phyloP scores from a whole-genome alignment of 176 grass and related monocot genomes.

The Metroxylon sagu region DNA sequence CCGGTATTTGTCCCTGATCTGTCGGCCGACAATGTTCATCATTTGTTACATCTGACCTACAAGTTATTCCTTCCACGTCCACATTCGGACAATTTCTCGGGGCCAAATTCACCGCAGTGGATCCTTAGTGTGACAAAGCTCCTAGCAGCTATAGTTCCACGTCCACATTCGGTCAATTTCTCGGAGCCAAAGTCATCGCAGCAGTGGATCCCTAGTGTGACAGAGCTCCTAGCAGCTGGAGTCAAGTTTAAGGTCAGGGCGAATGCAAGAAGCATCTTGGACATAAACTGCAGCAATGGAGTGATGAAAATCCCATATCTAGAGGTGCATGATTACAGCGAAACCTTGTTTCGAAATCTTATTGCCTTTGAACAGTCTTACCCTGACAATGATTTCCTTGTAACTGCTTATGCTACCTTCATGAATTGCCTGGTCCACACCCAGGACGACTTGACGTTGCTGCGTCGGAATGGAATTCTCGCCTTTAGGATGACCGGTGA shows the following conservation, averaged over 20 bases:
- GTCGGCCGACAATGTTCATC: neutral
- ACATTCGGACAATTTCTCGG: too few species aligned
- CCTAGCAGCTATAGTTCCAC: neutral
- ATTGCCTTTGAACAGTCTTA: slow-evolving; percentile 19
- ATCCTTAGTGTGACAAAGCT: slow-evolving; percentile 1
- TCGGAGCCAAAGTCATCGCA: slow-evolving; percentile 9
- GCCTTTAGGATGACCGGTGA: too few species aligned
- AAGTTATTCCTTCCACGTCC: neutral
- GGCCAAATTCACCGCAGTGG: neutral
- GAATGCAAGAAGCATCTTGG: slow-evolving; percentile 6
- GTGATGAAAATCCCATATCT: slow-evolving; percentile 13
- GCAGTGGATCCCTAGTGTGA: neutral
- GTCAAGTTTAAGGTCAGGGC: slow-evolving; percentile 4
- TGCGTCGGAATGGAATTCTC: too few species aligned
- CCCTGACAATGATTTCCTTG: neutral
- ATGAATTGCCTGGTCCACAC: slow-evolving; percentile 11
- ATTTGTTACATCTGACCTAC: slow-evolving; percentile 19
- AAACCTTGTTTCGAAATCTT: slow-evolving; percentile 13
- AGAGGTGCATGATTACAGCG: slow-evolving; percentile 24
- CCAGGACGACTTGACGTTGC: too few species aligned
- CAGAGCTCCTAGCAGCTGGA: neutral
- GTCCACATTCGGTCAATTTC: too few species aligned
- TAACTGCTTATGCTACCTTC: slow-evolving; percentile 15
- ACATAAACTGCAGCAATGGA: slow-evolving; percentile 12
- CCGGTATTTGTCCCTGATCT: too few species aligned